phyloP scores from a whole-genome alignment of 257 asterid genomes.

The Dorcoceras hygrometricum region DNA sequence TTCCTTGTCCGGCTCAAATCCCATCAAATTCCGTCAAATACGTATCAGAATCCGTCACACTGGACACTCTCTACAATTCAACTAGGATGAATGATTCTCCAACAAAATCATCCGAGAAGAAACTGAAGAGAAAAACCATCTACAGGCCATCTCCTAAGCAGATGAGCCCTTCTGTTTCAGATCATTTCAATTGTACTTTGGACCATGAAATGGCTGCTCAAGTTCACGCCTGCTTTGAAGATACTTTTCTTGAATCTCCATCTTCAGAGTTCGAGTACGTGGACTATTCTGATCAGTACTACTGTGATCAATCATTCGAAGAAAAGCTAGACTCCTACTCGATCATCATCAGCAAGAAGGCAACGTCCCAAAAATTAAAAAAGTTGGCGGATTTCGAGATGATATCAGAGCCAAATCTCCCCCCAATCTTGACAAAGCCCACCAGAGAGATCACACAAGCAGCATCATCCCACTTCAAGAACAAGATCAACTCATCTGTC shows the following conservation, averaged over 20 bases:
- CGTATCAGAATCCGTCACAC: constrained; percentile 34
- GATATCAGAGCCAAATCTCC: constrained; percentile 49
- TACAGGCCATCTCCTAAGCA: constrained; percentile 70
- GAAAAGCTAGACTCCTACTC: constrained; percentile 31
- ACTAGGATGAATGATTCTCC: constrained; percentile 44
- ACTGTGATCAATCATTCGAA: constrained; percentile 15
- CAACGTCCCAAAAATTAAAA: constrained; percentile 17
- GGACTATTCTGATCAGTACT: constrained; percentile 23
- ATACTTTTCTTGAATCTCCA: constrained; percentile 33
- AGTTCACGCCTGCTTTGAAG: constrained; percentile 20
- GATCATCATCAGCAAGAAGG: constrained; percentile 54
- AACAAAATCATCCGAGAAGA: constrained; percentile 44
- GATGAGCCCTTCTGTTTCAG: constrained; percentile 18
- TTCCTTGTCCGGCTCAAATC: constrained; percentile 25
- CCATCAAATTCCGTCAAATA: constrained; percentile 51
- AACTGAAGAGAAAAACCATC: constrained; percentile 50
- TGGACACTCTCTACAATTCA: constrained; percentile 24
- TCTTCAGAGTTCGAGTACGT: constrained; percentile 36
- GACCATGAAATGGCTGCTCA: background rate
- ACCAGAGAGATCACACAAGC: constrained; percentile 6
- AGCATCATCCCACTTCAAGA: constrained; percentile 15
- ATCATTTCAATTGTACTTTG: background rate
- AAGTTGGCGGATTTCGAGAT: constrained; percentile 28
- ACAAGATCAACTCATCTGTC: background rate
- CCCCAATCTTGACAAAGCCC: constrained; percentile 57